Conservation (phyloP, 139 green algal genomes). For the Monoraphidium neglectum region DNA sequence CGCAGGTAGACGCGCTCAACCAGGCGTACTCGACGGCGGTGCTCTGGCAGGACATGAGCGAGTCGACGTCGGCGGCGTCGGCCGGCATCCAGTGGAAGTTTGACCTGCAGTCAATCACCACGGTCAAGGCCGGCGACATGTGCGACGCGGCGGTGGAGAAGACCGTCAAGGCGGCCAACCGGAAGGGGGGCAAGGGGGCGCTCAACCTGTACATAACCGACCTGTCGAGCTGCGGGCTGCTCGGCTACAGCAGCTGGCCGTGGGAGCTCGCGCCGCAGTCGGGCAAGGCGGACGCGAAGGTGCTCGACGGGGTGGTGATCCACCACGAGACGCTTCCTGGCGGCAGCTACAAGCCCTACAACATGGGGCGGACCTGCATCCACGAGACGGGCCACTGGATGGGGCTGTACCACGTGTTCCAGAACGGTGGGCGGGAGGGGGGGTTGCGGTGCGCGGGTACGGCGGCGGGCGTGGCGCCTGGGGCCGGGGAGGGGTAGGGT, state of each 20-base stretch:
- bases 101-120: background rate
- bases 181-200: constrained; percentile 14
- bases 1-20: constrained; percentile 27
- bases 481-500: too few relatives aligned
- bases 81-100: constrained; percentile 29
- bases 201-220: constrained; percentile 39
- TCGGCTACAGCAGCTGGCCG: constrained; percentile 36
- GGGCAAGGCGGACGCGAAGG: constrained; percentile 12
- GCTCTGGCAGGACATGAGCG: constrained; percentile 15
- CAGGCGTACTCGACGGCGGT: constrained; percentile 24
- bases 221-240: constrained; percentile 25
- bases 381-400: constrained; percentile 35
- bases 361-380: constrained; percentile 25
- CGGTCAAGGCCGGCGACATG: constrained; percentile 23
- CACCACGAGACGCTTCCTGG: constrained; percentile 32
- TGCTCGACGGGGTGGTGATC: constrained; percentile 29
- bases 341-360: constrained; percentile 30
- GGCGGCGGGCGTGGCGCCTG: too few relatives aligned
- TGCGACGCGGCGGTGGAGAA: constrained; percentile 26
- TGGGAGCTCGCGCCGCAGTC: constrained; percentile 16
- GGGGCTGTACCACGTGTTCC: constrained; percentile 31
- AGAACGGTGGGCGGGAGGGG: constrained; percentile 2
- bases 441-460: too few relatives aligned
- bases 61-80: background rate
- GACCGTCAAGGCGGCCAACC: constrained; percentile 17